A percentile compares a stretch with the other conserved stretches of the same genome.
These are phyloP conservation scores for Lentinula raphanica DNA, from an alignment of 768 basidiomycete genomes.

Conservation along the genomic window DNA sequence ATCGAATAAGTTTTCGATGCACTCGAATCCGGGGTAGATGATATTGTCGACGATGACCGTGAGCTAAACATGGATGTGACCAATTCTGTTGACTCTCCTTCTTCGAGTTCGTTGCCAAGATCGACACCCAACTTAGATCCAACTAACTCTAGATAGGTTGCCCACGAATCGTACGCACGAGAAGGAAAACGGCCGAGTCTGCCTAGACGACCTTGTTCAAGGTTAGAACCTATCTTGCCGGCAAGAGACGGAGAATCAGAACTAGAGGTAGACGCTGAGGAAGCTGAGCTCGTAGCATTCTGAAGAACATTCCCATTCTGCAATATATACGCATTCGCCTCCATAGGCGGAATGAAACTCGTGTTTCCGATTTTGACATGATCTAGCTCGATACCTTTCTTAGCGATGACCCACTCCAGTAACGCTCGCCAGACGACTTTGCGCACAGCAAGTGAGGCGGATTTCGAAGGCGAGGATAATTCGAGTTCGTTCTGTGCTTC, in stretches of 20 bases:
- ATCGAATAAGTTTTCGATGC: neutral
- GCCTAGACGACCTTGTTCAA: conserved; percentile 28
- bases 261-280: neutral
- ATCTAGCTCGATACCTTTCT: neutral
- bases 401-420: conserved; percentile 24
- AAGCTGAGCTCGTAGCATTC: neutral
- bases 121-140: conserved; percentile 1
- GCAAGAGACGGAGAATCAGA: neutral
- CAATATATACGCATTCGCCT: conserved; percentile 5
- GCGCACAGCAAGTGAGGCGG: conserved; percentile 34
- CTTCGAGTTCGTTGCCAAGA: neutral
- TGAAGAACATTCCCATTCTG: neutral
- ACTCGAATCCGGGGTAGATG: neutral
- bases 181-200: conserved; percentile 39
- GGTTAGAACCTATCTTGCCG: conserved; percentile 12
- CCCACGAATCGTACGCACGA: conserved; percentile 36
- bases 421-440: conserved; percentile 74
- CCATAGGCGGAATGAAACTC: conserved; percentile 15
- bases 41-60: neutral
- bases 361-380: neutral
- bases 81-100: neutral
- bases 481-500: neutral
- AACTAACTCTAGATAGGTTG: conserved; percentile 26
- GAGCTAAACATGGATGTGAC: neutral
- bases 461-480: conserved; percentile 20